Base-by-base conservation (phyloP, 2,329 filamentous ascomycete species). In the Cadophora malorum region DNA sequence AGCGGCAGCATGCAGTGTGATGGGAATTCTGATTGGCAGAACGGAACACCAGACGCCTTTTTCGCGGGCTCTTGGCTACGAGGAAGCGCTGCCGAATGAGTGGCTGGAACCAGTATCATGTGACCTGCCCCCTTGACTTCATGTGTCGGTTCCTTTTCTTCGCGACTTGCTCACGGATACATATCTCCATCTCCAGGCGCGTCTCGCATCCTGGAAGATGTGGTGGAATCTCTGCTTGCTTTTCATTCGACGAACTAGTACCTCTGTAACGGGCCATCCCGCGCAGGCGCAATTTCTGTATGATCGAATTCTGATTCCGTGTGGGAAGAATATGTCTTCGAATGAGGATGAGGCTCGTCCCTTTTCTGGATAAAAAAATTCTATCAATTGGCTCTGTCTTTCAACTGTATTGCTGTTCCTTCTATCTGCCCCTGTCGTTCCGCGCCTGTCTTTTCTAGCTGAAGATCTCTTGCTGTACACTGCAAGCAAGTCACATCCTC, bases 1-100 rank as follows among this genome's bases (percentile, higher is more conserved):
- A 64, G 72, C 71, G 72, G 64, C 64, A 69, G 41, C 41, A 45
- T 45, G 41, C 68, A 72, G 63, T 66, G 73, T 74, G 73, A 74
- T 74, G 41, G 33, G 45, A 19, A n/a, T 16, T 12, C 35, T 70
- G 55, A 66, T 70, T 70, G 63, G 66, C 31, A 41, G 55, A 9
- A 21, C 33, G 19, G 45, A 21, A 47, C 19, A 45, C 49, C 58
- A 63, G 38, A 62, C 50, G 55, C 66, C 64, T 9, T 65, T 58
- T 66, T 49, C 47, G 47, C 55, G 56, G 10, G 3, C 23, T 47
- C 38, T 38, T 31, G 59, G 35, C 14, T 59, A 38, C 53, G 28
- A 31, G 52, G 53, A 67, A 67, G 65, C 65, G 65, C 65, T 60
- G 61, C 38, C 23, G 41, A 21, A 23, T 56, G 38, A 65, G 35